phyloP scores from a whole-genome alignment of 768 basidiomycete genomes.

The Psilocybe tampanensis region DNA sequence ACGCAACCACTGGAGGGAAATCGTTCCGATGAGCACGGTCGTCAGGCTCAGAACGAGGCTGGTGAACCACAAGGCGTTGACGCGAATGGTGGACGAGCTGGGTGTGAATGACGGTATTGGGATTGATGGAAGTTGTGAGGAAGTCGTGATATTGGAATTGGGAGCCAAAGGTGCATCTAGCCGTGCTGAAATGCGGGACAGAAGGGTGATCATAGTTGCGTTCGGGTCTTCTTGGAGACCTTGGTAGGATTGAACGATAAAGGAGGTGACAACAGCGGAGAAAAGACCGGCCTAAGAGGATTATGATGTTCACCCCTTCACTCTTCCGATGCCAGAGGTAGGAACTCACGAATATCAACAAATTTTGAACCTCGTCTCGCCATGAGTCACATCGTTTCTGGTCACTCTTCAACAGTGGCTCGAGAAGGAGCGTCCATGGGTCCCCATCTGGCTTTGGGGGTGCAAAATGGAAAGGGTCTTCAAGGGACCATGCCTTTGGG shows the following conservation, averaged over 20 bases:
- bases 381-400: not conserved
- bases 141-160: not conserved
- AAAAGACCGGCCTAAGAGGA: slow-evolving; percentile 8
- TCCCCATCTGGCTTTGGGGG: not conserved
- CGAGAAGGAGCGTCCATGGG: not conserved
- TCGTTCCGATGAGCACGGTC: slow-evolving; percentile 17
- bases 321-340: too few relatives aligned
- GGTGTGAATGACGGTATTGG: not conserved
- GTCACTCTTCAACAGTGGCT: not conserved
- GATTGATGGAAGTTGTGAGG: not conserved
- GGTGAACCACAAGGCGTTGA: slow-evolving; percentile 19
- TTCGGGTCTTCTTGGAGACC: not conserved
- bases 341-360: not conserved
- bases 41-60: slow-evolving; percentile 20
- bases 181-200: not conserved
- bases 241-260: slow-evolving; percentile 8
- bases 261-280: slow-evolving; percentile 4
- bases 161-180: not conserved
- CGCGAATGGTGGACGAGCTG: slow-evolving; percentile 1
- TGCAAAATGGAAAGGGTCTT: not conserved
- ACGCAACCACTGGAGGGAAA: slow-evolving; percentile 21
- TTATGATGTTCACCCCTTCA: too few relatives aligned
- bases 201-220: not conserved
- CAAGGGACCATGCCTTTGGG: not conserved
- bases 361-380: slow-evolving; percentile 1